Evolutionary conservation across 2,329 filamentous ascomycete genomes (phyloP).

Genomic region (Fusarium nurragi): DNA sequence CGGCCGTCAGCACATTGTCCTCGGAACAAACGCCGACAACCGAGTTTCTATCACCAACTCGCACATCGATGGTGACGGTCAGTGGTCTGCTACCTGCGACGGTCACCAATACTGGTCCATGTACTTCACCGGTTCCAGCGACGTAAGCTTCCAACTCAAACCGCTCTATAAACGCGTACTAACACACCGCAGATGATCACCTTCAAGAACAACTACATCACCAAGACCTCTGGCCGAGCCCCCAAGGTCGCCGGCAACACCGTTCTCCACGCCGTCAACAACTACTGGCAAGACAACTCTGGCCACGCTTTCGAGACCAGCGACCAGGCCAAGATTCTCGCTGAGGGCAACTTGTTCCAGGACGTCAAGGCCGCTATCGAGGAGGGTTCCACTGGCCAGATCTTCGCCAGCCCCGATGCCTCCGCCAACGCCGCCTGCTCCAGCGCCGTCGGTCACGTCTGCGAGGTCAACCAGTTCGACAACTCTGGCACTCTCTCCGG

Average conservation of each 20-base stretch:
- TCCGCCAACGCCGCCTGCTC: constrained; percentile 54
- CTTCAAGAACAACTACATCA: constrained; percentile 68
- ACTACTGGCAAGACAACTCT: constrained; percentile 65
- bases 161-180: fast-evolving
- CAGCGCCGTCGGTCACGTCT: constrained; percentile 57
- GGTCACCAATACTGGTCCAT: constrained; percentile 68
- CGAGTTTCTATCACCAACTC: constrained; percentile 69
- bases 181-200: constrained; percentile 52
- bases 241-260: constrained; percentile 68
- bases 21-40: constrained; percentile 61
- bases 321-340: constrained; percentile 55
- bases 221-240: constrained; percentile 65
- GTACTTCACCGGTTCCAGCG: constrained; percentile 64
- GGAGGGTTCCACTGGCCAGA: constrained; percentile 42
- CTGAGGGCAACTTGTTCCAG: constrained; percentile 68
- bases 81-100: constrained; percentile 67
- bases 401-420: constrained; percentile 48
- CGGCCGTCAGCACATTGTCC: constrained; percentile 68
- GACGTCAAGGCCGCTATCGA: constrained; percentile 58
- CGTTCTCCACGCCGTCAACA: constrained; percentile 68
- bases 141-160: constrained; percentile 41
- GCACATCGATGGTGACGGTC: constrained; percentile 62
- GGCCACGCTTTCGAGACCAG: constrained; percentile 67
- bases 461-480: constrained; percentile 60
- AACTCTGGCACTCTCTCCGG: constrained; percentile 52